These are phyloP conservation scores for Aureobasidium melanogenum DNA, from an alignment of 2,329 filamentous ascomycete species.

Conservation along the genomic window DNA sequence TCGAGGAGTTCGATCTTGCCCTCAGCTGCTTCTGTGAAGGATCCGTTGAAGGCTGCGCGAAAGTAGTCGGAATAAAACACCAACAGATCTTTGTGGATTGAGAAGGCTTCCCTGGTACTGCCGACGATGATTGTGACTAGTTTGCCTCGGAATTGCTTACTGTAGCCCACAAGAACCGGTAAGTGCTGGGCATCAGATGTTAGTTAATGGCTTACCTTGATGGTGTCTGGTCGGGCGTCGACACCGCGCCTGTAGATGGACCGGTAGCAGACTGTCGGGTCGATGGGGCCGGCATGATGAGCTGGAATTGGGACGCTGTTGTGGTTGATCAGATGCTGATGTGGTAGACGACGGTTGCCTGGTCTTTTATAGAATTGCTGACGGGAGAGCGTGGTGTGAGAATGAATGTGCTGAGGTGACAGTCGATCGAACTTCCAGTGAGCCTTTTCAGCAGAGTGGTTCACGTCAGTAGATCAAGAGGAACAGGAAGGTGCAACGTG, in stretches of 20 bases:
- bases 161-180: too few species aligned
- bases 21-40: constrained; percentile 11
- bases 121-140: neutral
- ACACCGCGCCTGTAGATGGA: neutral
- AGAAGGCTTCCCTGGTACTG: neutral
- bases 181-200: too few species aligned
- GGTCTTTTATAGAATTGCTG: neutral
- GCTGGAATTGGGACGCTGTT: neutral
- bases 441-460: neutral
- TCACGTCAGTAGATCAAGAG: neutral
- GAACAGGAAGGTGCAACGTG: neutral
- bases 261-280: too few species aligned
- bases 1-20: neutral
- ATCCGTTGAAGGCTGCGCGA: constrained; percentile 14
- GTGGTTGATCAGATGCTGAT: neutral
- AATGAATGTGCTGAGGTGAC: neutral
- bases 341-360: neutral
- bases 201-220: neutral
- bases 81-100: constrained; percentile 17
- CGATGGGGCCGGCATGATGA: neutral
- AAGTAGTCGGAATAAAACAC: constrained; percentile 21
- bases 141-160: too few species aligned
- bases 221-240: neutral
- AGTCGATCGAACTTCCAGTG: neutral
- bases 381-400: neutral